phyloP scores from a whole-genome alignment of 352 stramenopile species.

The Elongisporangium undulatum region DNA sequence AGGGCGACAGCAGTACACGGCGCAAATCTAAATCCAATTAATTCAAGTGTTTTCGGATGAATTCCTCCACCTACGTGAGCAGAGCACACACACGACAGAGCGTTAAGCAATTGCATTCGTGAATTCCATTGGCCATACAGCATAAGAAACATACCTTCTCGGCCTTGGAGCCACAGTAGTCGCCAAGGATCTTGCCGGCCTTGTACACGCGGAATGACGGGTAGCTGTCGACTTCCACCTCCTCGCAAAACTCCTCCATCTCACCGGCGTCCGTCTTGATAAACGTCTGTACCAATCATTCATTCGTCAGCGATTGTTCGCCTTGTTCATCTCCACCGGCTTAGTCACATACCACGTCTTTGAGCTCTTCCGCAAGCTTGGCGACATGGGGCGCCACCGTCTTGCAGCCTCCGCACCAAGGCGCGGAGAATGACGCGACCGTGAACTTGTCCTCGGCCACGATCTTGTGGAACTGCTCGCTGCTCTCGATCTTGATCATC shows the following conservation, averaged over 20 bases:
- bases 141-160: constrained; percentile 38
- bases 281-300: constrained; percentile 24
- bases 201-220: constrained; percentile 78
- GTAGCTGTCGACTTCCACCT: constrained; percentile 73
- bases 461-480: constrained; percentile 35
- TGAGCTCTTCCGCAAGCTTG: constrained; percentile 43
- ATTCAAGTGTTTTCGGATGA: constrained; percentile 22
- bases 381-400: constrained; percentile 46
- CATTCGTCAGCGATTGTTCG: constrained; percentile 5
- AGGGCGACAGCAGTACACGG: not conserved
- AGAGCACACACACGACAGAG: not conserved
- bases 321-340: not conserved
- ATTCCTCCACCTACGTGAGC: constrained; percentile 22
- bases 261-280: constrained; percentile 50
- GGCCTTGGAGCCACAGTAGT: constrained; percentile 66
- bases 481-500: constrained; percentile 30
- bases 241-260: constrained; percentile 59
- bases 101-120: not conserved
- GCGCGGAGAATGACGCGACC: constrained; percentile 54
- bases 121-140: not conserved
- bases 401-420: constrained; percentile 67
- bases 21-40: constrained; percentile 1
- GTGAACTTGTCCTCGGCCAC: constrained; percentile 26
- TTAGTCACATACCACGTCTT: constrained; percentile 12
- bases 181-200: constrained; percentile 40